These are phyloP conservation scores for Coemansia sp. DNA, from an alignment of 192 early-diverging fungal genomes.

Conservation along the genomic window DNA sequence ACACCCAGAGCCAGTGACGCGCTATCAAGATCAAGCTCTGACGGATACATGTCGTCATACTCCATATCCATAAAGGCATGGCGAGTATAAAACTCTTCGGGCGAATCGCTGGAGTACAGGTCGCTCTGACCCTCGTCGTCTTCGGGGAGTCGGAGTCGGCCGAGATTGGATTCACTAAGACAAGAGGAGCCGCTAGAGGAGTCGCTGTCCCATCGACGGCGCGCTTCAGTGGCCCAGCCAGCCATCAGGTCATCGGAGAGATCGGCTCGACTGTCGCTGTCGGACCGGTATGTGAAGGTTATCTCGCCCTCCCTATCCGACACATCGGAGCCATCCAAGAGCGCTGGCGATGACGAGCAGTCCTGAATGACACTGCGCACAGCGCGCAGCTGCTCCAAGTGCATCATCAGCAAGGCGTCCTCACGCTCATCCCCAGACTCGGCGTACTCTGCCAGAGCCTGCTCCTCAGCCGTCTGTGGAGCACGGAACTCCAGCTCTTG, in stretches of 20 bases:
- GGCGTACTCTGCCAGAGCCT: slow-evolving; percentile 20
- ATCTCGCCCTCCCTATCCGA: slow-evolving; percentile 25
- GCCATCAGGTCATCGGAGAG: slow-evolving; percentile 41
- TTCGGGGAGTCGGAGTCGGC: slow-evolving; percentile 31
- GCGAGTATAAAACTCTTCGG: slow-evolving; percentile 46
- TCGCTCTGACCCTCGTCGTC: slow-evolving; percentile 32
- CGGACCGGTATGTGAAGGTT: slow-evolving; percentile 30
- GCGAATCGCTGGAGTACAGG: slow-evolving; percentile 45
- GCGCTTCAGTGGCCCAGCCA: slow-evolving; percentile 33
- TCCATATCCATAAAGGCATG: slow-evolving; percentile 30
- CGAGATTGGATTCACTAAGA: slow-evolving; percentile 33
- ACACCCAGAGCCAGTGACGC: slow-evolving; percentile 52
- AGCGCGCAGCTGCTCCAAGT: slow-evolving; percentile 46
- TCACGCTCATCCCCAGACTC: slow-evolving; percentile 26
- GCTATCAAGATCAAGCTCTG: slow-evolving; percentile 40
- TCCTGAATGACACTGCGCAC: slow-evolving; percentile 45
- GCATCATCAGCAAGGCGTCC: slow-evolving; percentile 44
- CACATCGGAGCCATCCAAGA: slow-evolving; percentile 15
- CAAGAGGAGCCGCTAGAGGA: slow-evolving; percentile 21
- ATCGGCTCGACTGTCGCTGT: slow-evolving; percentile 16
- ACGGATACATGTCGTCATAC: slow-evolving; percentile 16
- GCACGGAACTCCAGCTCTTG: slow-evolving; percentile 45
- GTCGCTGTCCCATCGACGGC: slow-evolving; percentile 26
- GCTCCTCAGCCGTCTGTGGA: slow-evolving; percentile 36
- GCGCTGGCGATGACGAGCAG: slow-evolving; percentile 27